Percentiles rank a stretch among this genome's conserved stretches.
Evolutionary conservation across 2,329 filamentous ascomycete species (phyloP).

Genomic region (Phoma sp.): DNA sequence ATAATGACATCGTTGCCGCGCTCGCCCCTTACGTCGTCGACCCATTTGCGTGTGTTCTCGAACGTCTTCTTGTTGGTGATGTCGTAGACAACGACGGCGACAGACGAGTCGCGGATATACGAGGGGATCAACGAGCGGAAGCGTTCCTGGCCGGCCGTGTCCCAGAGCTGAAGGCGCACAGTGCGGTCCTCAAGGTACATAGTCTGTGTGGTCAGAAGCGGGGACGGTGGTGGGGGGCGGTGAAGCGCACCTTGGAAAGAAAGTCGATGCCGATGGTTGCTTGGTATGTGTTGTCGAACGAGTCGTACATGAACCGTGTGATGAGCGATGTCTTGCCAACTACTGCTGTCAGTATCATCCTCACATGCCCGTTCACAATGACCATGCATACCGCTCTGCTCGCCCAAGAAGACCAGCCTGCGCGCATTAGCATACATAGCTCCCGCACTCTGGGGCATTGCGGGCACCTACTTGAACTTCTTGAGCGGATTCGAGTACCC

Average conservation of each 20-base stretch:
- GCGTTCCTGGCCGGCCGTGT: constrained; percentile 95
- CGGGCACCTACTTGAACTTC: constrained; percentile 87
- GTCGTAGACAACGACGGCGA: constrained; percentile 98
- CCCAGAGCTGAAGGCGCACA: constrained; percentile 96
- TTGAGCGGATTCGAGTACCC: constrained; percentile 97
- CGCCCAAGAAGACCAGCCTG: constrained; percentile 95
- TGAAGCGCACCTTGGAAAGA: constrained; percentile 79
- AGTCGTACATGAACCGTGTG: constrained; percentile 99
- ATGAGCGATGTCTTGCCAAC: constrained; percentile 99
- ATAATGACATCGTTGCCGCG: constrained; percentile 99
- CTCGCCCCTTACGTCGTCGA: constrained; percentile 96
- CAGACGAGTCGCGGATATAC: constrained; percentile 97
- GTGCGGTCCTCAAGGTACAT: constrained; percentile 99
- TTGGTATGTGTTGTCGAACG: constrained; percentile 99
- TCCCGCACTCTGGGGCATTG: constrained; percentile 20
- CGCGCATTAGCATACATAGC: constrained; percentile 10
- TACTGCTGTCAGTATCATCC: constrained; percentile 48
- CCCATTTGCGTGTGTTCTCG: constrained; percentile 99
- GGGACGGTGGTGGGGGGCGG: constrained; percentile 2
- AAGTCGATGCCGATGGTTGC: constrained; percentile 99
- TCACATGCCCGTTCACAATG: too few relatives aligned
- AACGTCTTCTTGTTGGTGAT: constrained; percentile 98
- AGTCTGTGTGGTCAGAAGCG: constrained; percentile 63
- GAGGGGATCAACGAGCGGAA: constrained; percentile 97
- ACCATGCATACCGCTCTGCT: constrained; percentile 88